These are phyloP conservation scores for Trichoderma arundinaceum DNA, from an alignment of 2,329 filamentous ascomycete genomes.

Conservation along the genomic window DNA sequence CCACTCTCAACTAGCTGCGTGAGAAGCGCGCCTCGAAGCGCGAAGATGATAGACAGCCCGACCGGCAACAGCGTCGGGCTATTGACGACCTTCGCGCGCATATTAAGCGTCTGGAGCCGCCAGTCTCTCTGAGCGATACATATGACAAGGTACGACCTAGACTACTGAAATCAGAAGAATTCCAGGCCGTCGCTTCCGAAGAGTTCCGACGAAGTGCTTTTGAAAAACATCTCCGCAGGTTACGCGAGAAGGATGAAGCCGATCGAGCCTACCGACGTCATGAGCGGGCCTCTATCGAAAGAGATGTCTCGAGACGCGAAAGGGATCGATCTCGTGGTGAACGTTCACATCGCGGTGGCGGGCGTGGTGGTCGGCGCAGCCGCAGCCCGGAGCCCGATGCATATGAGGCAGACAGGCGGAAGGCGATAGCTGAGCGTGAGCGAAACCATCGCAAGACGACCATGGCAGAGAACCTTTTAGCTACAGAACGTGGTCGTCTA, in stretches of 20 bases:
- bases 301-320: conserved; percentile 65
- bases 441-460: conserved; percentile 85
- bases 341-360: conserved; percentile 65
- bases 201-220: conserved; percentile 83
- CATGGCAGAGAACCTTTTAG: conserved; percentile 68
- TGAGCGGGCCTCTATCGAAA: conserved; percentile 60
- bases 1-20: conserved; percentile 62
- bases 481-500: conserved; percentile 55
- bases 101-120: conserved; percentile 89
- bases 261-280: conserved; percentile 68
- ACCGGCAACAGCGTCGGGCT: conserved; percentile 83
- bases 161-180: conserved; percentile 82
- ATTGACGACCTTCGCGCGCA: conserved; percentile 83
- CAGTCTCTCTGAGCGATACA: conserved; percentile 75
- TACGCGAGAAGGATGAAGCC: conserved; percentile 86
- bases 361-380: conserved; percentile 67
- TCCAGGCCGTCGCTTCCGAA: conserved; percentile 79
- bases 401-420: conserved; percentile 93
- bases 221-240: conserved; percentile 86
- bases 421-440: conserved; percentile 91
- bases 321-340: conserved; percentile 64
- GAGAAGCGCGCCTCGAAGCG: conserved; percentile 83
- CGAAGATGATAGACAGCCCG: conserved; percentile 84
- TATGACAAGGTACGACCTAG: conserved; percentile 87
- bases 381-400: conserved; percentile 91